Evolutionary conservation across 768 basidiomycete species (phyloP).

Genomic region (Rhodosporidiobolus sp.): DNA sequence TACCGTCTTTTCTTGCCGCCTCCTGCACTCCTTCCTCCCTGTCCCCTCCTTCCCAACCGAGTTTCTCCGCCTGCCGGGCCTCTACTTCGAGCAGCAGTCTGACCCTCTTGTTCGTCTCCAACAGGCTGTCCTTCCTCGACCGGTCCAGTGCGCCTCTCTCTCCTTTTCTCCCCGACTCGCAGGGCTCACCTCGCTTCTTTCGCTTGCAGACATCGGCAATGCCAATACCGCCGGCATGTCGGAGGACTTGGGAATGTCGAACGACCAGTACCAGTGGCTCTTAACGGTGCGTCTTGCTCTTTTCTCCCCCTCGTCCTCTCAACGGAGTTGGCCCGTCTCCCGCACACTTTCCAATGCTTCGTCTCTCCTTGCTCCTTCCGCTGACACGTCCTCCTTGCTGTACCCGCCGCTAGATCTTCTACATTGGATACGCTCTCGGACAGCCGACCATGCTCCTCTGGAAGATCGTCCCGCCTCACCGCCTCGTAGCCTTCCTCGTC

Average conservation of each 20-base stretch:
- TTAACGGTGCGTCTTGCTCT: neutral
- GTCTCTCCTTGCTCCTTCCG: neutral
- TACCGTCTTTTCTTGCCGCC: too few species aligned
- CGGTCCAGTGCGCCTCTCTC: constrained; percentile 9
- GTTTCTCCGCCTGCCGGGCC: too few species aligned
- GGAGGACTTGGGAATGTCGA: neutral
- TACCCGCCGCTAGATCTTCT: neutral
- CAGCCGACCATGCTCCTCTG: constrained; percentile 17
- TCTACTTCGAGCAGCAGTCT: too few species aligned
- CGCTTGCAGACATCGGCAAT: constrained; percentile 21
- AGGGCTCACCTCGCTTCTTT: neutral
- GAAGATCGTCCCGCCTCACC: constrained; percentile 18
- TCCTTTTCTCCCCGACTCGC: neutral
- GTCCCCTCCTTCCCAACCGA: too few species aligned
- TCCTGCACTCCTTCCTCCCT: too few species aligned
- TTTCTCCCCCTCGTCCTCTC: neutral
- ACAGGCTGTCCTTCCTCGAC: constrained; percentile 22
- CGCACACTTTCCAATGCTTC: neutral
- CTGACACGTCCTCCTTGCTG: too few species aligned
- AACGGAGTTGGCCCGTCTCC: neutral
- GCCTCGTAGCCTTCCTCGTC: constrained; percentile 4
- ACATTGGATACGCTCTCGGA: constrained; percentile 7
- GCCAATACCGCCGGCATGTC: constrained; percentile 17
- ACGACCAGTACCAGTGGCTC: constrained; percentile 13
- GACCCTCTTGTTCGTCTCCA: too few species aligned